Percentiles rank a stretch among this genome's conserved stretches.
Conservation (phyloP, 371 early-diverging fungal genomes). For the Rhizopus stolonifer region DNA sequence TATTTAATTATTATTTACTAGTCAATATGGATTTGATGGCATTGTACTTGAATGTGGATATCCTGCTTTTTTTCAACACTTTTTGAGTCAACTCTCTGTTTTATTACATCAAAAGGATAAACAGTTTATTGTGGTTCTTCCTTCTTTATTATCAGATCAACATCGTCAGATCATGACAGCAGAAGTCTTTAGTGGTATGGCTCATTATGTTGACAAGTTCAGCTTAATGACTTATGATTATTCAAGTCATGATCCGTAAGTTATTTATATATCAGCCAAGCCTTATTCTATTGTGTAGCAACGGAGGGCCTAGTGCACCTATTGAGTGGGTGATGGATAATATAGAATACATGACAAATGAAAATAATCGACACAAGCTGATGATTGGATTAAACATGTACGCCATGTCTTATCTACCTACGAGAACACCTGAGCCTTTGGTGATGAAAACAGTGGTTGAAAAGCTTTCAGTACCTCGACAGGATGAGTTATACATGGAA, state of each 20-base stretch:
- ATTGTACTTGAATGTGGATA: conserved; percentile 56
- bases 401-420: conserved; percentile 48
- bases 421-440: conserved; percentile 29
- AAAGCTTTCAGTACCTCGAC: conserved; percentile 14
- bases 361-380: conserved; percentile 41
- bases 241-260: conserved; percentile 43
- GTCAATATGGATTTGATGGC: conserved; percentile 55
- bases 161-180: conserved; percentile 29
- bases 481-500: conserved; percentile 12
- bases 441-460: conserved; percentile 37
- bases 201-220: conserved; percentile 51
- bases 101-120: conserved; percentile 27
- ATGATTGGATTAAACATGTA: conserved; percentile 60
- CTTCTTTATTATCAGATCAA: conserved; percentile 37
- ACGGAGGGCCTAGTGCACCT: conserved; percentile 57
- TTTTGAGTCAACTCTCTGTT: conserved; percentile 31
- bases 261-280: not conserved
- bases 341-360: conserved; percentile 40
- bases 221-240: conserved; percentile 68
- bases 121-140: conserved; percentile 52
- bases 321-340: conserved; percentile 60
- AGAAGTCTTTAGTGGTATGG: conserved; percentile 36
- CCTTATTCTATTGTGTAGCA: conserved; percentile 13
- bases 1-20: conserved; percentile 6
- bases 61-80: conserved; percentile 38